phyloP scores from a whole-genome alignment of 768 basidiomycete genomes.

The Kwoniella sp. region DNA sequence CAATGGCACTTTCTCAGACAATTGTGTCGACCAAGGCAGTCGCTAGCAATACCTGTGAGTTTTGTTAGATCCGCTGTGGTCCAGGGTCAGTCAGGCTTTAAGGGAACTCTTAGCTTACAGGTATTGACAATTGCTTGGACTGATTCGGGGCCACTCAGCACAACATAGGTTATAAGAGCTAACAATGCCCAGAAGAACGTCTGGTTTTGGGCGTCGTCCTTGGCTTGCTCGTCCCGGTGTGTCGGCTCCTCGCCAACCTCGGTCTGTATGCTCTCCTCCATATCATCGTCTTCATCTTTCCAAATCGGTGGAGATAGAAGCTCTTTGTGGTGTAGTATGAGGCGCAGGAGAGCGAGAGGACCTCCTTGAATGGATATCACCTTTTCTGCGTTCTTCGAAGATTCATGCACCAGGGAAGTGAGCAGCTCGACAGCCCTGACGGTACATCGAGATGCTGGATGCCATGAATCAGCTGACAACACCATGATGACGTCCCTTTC shows the following conservation, averaged over 20 bases:
- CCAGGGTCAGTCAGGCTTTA: not conserved
- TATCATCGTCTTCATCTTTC: not conserved
- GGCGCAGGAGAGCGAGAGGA: not conserved
- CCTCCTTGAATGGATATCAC: constrained; percentile 1
- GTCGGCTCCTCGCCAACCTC: not conserved
- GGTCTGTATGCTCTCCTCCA: constrained; percentile 13
- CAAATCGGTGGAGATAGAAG: not conserved
- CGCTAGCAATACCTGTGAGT: constrained; percentile 1
- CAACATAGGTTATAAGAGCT: constrained; percentile 7
- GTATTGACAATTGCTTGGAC: not conserved
- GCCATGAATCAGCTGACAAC: not conserved
- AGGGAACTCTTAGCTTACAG: constrained; percentile 3
- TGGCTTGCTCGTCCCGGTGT: not conserved
- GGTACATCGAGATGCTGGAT: constrained; percentile 7
- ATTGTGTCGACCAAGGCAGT: constrained; percentile 8
- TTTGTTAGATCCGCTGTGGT: not conserved
- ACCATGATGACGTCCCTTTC: too few species aligned
- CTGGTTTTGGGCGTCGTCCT: not conserved
- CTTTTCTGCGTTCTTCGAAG: not conserved
- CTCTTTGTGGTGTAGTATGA: not conserved
- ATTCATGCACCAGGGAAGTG: constrained; percentile 4
- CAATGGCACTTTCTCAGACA: constrained; percentile 21
- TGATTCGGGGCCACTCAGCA: not conserved
- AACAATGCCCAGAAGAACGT: constrained; percentile 13
- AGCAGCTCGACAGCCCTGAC: constrained; percentile 15